Evolutionary conservation across 2,329 filamentous ascomycete species (phyloP).

Genomic region (Colletotrichum horii): DNA sequence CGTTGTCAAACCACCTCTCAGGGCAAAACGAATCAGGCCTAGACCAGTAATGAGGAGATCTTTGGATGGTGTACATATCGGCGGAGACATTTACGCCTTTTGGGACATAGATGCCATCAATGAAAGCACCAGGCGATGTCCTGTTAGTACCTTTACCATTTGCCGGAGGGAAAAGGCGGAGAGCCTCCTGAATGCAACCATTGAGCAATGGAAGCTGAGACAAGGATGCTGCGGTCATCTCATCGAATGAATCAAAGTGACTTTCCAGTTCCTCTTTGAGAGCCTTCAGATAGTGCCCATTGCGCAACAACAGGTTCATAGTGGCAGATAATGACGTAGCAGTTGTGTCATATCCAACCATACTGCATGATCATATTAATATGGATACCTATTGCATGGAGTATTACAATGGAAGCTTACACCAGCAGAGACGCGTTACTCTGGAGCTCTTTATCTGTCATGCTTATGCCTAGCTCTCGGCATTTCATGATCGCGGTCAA

Average conservation of each 20-base stretch:
- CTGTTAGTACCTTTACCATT: conserved; percentile 8
- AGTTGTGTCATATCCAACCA: conserved; percentile 28
- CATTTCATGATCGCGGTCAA: background rate
- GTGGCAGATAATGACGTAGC: conserved; percentile 13
- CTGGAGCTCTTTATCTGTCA: background rate
- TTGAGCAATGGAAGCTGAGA: conserved; percentile 35
- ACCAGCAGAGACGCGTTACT: background rate
- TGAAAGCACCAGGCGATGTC: conserved; percentile 19
- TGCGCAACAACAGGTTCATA: conserved; percentile 13
- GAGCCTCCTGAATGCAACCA: conserved; percentile 45
- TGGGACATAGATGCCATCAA: conserved; percentile 34
- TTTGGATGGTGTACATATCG: conserved; percentile 35
- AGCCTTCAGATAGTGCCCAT: conserved; percentile 24
- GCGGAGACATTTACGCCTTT: conserved; percentile 44
- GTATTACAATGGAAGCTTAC: background rate
- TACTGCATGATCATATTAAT: background rate
- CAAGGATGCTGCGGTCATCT: conserved; percentile 26
- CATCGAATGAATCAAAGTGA: conserved; percentile 26
- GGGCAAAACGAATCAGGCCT: conserved; percentile 38
- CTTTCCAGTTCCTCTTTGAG: conserved; percentile 42
- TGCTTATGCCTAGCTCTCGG: background rate
- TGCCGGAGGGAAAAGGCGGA: conserved; percentile 43
- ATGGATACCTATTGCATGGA: background rate
- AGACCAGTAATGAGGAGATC: conserved; percentile 33
- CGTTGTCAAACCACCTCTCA: conserved; percentile 31